Base-by-base conservation (phyloP, 2,329 filamentous ascomycete genomes). In the Coniochaeta hoffmannii region DNA sequence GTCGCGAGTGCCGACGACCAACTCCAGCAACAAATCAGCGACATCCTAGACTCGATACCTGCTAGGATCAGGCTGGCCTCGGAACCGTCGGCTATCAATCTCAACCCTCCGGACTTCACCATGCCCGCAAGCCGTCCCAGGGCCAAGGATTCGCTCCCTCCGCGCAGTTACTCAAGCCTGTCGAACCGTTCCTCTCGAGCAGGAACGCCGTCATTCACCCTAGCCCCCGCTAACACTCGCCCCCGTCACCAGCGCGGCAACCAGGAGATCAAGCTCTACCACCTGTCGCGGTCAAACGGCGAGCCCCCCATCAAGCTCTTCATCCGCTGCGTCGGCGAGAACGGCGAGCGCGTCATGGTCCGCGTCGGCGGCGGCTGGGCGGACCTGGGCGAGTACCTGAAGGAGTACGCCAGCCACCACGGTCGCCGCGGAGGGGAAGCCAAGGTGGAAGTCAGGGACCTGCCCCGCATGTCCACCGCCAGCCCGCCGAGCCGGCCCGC, bases 311-410 rank as follows among this genome's bases (percentile, higher is more conserved):
- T 97, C 66, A 97, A 97, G 71, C 82, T 99, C 5, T 96, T 95
- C 65, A 92, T 99, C 53, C 88, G 94, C 15, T 86, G 91, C 1
- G 92, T 99, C 2, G 94, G 94, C 52, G 91, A 96, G 68, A 80
- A 85, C 56, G 90, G 89, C 15, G 91, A 97, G 70, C 85, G 94
- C 53, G 91, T 97, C 58, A 97, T 99, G 94, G 94, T 99, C 8
- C 88, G 94, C 34, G 93, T 99, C 12, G 94, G 94, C 12, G 94
- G 94, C 57, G 94, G 94, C n/a, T 99, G 94, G 94, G 91, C 92
- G 14, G 94, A 99, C 69, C 76, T 99, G 19, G 93, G 89, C 35
- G 94, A 97, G 69, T 99, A 97, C 66, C 78, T 99, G 41, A 88
- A 91, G 63, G 90, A 96, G 69, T 99, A 97, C 65, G 92, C 91